Evolutionary conservation across 345 rosid genomes (phyloP).

Genomic region (Syzygium jambos): DNA sequence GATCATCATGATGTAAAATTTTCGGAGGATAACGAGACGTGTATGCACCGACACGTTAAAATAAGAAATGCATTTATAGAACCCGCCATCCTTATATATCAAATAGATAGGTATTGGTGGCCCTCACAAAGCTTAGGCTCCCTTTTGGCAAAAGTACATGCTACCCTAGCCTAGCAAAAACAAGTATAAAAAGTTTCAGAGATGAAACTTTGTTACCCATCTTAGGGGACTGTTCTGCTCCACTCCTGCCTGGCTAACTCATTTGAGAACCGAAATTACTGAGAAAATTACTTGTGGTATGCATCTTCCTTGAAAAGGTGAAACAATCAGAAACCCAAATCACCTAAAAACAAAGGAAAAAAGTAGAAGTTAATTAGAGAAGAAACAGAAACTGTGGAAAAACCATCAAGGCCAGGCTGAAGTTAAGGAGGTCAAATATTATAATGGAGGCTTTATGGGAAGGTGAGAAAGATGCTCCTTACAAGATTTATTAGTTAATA

Average conservation of each 20-base stretch:
- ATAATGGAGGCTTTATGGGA: neutral
- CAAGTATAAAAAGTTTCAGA: neutral
- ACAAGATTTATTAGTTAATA: neutral
- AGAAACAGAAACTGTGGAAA: neutral
- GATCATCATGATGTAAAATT: too few relatives aligned
- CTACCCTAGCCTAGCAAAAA: neutral
- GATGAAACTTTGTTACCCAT: neutral
- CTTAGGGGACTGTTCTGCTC: neutral
- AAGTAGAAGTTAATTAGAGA: neutral
- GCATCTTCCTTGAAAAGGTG: neutral
- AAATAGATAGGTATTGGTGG: too few relatives aligned
- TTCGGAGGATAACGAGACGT: too few relatives aligned
- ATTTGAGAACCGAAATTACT: neutral
- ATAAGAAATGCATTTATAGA: too few relatives aligned
- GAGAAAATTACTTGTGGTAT: neutral
- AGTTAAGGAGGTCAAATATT: neutral
- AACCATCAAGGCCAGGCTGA: neutral
- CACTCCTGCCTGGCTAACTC: neutral
- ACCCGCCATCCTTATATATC: fast-evolving
- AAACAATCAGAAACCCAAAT: neutral
- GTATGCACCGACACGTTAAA: too few relatives aligned
- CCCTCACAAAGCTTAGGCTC: too few relatives aligned
- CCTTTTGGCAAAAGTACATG: neutral
- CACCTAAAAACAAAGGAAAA: neutral
- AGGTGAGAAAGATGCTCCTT: neutral